Evolutionary conservation across 139 green algal genomes (phyloP), one percentile per base, ranked within the genome.

Genomic region (Coelastrella sp.): DNA sequence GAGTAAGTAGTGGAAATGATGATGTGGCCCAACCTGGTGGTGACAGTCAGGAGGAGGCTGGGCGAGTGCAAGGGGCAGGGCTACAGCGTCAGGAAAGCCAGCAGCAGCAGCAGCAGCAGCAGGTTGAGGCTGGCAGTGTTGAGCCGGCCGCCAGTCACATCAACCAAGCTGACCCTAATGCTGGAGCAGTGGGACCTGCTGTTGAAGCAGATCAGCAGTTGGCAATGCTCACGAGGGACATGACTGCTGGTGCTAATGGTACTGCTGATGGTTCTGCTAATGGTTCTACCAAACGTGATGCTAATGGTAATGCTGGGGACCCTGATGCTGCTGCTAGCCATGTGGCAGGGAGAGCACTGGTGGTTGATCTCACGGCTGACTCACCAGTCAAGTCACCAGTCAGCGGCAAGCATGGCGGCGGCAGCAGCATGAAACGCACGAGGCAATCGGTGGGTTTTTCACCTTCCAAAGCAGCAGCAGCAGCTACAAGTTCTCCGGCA

Each of bases 321-420:
- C 20, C 58, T 87, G 78, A 11, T 20, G 19, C 25, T 63, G 81
- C 59, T 60, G 81, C 81, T 75, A 57, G 25, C 11, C 15, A 25
- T 59, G 57, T 57, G 20, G 1, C 35, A 49, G 35, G 35, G 35
- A 49, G 35, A 49, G 35, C 35, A 49, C 35, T 49, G 35, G 35
- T 74, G 20, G 66, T 90, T 68, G 85, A 90, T 35, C 73, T 90
- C 0, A 90, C 85, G 15, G 85, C 85, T 56, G 85, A 84, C 17
- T 84, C 85, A 27, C 85, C 85, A 27, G 68, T 17, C 19, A 49
- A 15, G 20, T 56, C 73, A 24, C 19, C 72, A 24, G 35, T 20
- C 49, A 73, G 72, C 22, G 73, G 63, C 82, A 76, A 58, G 8
- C 4, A 4, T 9, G 14, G 25, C 61, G 78, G 82, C 63, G 27